phyloP scores from a whole-genome alignment of 2,329 filamentous ascomycete genomes.

The Neonectria sp. region DNA sequence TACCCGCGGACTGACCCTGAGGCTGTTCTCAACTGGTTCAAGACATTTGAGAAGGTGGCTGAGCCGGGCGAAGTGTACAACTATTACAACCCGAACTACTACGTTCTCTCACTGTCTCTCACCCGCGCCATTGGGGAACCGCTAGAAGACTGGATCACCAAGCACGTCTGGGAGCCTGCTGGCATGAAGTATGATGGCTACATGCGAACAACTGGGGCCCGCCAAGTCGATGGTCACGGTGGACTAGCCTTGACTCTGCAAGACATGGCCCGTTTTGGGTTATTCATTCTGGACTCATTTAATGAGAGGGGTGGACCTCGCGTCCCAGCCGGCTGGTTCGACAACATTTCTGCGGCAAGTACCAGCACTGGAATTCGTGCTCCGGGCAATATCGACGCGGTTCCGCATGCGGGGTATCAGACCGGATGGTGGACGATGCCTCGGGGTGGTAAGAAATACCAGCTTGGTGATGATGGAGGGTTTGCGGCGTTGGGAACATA shows the following conservation, averaged over 20 bases:
- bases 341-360: background rate
- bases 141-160: background rate
- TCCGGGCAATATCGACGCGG: background rate
- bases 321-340: background rate
- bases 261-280: constrained; percentile 9
- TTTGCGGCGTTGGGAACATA: constrained; percentile 6
- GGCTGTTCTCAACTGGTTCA: constrained; percentile 4
- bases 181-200: constrained; percentile 12
- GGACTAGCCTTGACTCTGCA: constrained; percentile 5
- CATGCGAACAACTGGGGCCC: background rate
- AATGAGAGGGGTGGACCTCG: background rate
- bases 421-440: constrained; percentile 10
- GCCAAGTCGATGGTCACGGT: constrained; percentile 8
- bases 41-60: constrained; percentile 1
- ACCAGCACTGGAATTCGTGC: background rate
- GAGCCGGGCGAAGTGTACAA: background rate
- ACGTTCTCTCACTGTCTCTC: constrained; percentile 8
- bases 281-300: background rate
- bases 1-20: background rate
- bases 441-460: background rate
- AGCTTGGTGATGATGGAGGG: background rate
- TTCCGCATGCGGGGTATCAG: constrained; percentile 1
- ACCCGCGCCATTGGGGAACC: constrained; percentile 1
- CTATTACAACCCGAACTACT: constrained; percentile 16
- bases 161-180: constrained; percentile 7